Percentiles rank a stretch among this genome's conserved stretches.
These are phyloP conservation scores for Penicillium sp. DNA, from an alignment of 2,329 filamentous ascomycete species.

Conservation along the genomic window DNA sequence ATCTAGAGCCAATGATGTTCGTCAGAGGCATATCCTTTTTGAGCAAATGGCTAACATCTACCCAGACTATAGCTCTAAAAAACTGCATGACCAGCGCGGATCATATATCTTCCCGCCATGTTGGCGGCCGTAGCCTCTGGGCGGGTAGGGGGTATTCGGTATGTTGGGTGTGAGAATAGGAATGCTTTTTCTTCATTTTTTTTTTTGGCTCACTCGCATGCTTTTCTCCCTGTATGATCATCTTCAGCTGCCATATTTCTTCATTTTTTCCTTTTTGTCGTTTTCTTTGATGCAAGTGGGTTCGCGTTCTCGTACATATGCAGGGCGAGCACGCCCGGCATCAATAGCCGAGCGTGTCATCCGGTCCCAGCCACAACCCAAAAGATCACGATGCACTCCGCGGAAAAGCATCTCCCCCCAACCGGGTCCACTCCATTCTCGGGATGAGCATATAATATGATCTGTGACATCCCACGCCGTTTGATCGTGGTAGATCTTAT, in stretches of 20 bases:
- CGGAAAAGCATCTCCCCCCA: background rate
- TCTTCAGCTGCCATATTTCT: background rate
- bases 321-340: background rate
- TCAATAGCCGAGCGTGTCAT: constrained; percentile 4
- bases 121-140: too few species aligned
- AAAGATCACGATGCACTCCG: constrained; percentile 2
- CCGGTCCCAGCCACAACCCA: background rate
- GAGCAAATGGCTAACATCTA: background rate
- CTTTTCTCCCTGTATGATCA: background rate
- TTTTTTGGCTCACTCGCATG: background rate
- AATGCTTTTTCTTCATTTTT: background rate
- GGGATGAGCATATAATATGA: background rate
- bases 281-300: background rate
- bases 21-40: background rate
- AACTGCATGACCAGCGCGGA: background rate
- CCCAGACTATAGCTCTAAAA: background rate
- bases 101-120: background rate
- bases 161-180: background rate
- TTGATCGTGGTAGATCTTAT: background rate
- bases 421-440: background rate
- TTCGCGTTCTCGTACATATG: background rate
- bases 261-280: background rate
- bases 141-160: background rate
- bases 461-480: background rate
- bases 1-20: background rate